These are phyloP conservation scores for Fraxinus floribunda DNA, from an alignment of 305 asterid species.

Conservation along the genomic window DNA sequence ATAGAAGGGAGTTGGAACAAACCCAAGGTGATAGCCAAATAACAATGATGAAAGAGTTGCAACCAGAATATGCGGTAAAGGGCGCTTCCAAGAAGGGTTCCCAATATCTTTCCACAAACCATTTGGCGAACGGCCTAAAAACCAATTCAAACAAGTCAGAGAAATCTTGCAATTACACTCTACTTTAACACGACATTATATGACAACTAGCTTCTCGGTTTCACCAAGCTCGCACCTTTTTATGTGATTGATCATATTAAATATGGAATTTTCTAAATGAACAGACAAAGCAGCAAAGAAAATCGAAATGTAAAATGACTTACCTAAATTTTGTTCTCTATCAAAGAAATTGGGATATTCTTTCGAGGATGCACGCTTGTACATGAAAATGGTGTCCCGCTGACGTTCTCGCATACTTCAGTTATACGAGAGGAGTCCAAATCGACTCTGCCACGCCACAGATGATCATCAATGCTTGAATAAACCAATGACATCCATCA, in stretches of 20 bases:
- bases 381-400: slow-evolving; percentile 44
- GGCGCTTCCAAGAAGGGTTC: slow-evolving; percentile 82
- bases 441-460: slow-evolving; percentile 30
- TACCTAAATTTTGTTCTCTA: slow-evolving; percentile 50
- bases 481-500: neutral
- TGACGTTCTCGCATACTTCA: slow-evolving; percentile 53
- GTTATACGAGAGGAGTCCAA: slow-evolving; percentile 25
- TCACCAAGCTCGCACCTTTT: neutral
- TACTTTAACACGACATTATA: neutral
- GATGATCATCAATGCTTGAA: neutral
- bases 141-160: slow-evolving; percentile 20
- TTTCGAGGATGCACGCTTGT: slow-evolving; percentile 66
- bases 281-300: neutral
- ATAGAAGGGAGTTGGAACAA: slow-evolving; percentile 31
- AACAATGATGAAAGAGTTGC: slow-evolving; percentile 77
- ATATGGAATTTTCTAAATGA: neutral
- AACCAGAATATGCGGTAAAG: slow-evolving; percentile 84
- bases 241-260: neutral
- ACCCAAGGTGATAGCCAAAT: slow-evolving; percentile 97
- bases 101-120: slow-evolving; percentile 50
- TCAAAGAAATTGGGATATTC: slow-evolving; percentile 47
- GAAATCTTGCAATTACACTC: slow-evolving; percentile 7
- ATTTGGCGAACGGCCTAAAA: slow-evolving; percentile 42
- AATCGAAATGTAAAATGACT: neutral
- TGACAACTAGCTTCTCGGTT: neutral